Base-by-base conservation (phyloP, 805 yeast species). In the Starmerella floricola region DNA sequence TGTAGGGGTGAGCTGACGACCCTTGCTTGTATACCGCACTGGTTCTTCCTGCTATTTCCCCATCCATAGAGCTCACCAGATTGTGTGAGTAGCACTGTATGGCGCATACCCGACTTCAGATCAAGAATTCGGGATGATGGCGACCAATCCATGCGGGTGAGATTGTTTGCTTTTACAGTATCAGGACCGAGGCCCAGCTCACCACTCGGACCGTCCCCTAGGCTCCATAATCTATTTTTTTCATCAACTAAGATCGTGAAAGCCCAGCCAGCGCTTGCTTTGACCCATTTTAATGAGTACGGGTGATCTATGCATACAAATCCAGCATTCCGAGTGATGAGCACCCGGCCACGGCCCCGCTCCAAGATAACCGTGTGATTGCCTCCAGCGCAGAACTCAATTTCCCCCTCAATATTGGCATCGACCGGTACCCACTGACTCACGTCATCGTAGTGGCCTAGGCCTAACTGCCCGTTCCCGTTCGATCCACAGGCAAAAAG, bases 261-360 rank as follows among this genome's bases (percentile, higher is more conserved):
- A 46, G 78, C 88, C 93, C 94, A 88, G 0, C 95, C 94, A 32
- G 88, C 78, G 3, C 76, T 65, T 1, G 74, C 67, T 41, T 67
- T 64, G 20, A 49, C 56, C 74, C 80, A 68, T 0, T 46, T 31
- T 3, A 37, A 12, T 0, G 55, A 62, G 1, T 43, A 20, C 2
- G 56, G 53, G 18, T 50, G 51, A 28, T n/a, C 20, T 3, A 45
- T n/a, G 8, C 31, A 20, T 3, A 2, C 18, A 13, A 48, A 47
- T 3, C 10, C 5, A 2, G 8, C 36, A 12, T 21, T 24, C 4
- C 11, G 11, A 12, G 48, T 39, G 6, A 34, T 13, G 29, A 60
- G 76, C 1, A 78, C 57, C 0, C 60, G 56, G 1, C 88, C 88
- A 36, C 67, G 60, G 1, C 60, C 13, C 3, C 11, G 63, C 11